phyloP scores from a whole-genome alignment of 768 basidiomycete species.

The Mycena filopes region DNA sequence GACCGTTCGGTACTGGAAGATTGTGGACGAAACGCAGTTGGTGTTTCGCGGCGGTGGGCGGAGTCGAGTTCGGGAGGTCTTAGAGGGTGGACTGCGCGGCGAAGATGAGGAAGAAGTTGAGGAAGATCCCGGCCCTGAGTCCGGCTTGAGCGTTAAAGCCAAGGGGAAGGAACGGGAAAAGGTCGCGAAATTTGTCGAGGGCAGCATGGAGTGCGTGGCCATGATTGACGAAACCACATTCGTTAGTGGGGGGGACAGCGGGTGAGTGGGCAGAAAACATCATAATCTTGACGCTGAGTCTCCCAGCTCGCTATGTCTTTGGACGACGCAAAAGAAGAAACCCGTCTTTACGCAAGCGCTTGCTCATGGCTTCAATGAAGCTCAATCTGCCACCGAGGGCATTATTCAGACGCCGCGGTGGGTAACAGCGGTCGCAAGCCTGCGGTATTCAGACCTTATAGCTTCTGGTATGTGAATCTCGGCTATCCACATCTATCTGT shows the following conservation, averaged over 20 bases:
- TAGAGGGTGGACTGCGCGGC: slow-evolving; percentile 81
- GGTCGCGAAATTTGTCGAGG: slow-evolving; percentile 77
- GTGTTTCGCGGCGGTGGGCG: slow-evolving; percentile 96
- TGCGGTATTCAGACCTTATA: slow-evolving; percentile 92
- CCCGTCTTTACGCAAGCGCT: slow-evolving; percentile 88
- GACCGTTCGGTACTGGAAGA: slow-evolving; percentile 95
- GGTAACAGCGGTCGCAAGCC: slow-evolving; percentile 85
- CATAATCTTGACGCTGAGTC: not conserved
- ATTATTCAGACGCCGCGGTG: slow-evolving; percentile 84
- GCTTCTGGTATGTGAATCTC: slow-evolving; percentile 74
- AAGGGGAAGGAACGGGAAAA: slow-evolving; percentile 48
- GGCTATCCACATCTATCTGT: slow-evolving; percentile 3
- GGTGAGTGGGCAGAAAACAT: slow-evolving; percentile 62
- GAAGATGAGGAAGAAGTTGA: slow-evolving; percentile 60
- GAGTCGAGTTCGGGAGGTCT: slow-evolving; percentile 79
- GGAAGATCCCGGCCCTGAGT: slow-evolving; percentile 34
- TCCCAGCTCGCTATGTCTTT: slow-evolving; percentile 89
- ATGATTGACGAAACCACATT: slow-evolving; percentile 97
- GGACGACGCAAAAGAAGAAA: slow-evolving; percentile 95
- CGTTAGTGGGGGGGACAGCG: slow-evolving; percentile 94
- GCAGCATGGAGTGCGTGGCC: slow-evolving; percentile 89
- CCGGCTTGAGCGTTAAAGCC: slow-evolving; percentile 30
- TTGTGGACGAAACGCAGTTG: slow-evolving; percentile 92
- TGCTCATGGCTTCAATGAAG: slow-evolving; percentile 87
- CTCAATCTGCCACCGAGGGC: slow-evolving; percentile 78